Base-by-base conservation (phyloP, 2,329 filamentous ascomycete genomes). In the Fusarium sp. region DNA sequence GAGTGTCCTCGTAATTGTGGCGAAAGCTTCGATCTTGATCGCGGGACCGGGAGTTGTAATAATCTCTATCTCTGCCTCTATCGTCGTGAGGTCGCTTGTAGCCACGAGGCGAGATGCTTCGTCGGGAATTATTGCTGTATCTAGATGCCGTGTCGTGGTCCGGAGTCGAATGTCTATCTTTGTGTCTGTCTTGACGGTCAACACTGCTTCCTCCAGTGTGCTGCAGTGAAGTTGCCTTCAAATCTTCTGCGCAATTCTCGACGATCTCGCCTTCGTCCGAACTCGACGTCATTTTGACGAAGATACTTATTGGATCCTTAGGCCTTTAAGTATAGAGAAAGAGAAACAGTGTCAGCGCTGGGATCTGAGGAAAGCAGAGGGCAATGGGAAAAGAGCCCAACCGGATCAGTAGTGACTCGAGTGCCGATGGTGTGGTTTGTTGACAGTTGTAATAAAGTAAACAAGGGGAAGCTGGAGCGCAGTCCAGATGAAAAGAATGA, bases 101-200 rank as follows among this genome's bases (percentile, higher is more conserved):
- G 63, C 88, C 90, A 73, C 86, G 86, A 63, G 90, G 90, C 48
- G 90, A 91, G 74, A 85, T 83, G 77, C 83, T 86, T 72, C 83
- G 83, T 75, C 84, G 83, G 57, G 79, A 78, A 20, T 79, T 79
- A 70, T 76, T 78, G 75, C 79, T 81, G 72, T 81, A 75, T 76
- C 80, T 83, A 49, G 83, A 80, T 68, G 79, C 78, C 70, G 80
- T 77, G 77, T 83, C 83, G 81, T 82, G 77, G 46, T 87, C 86
- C 74, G 88, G 88, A 69, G 88, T 89, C 77, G 87, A 87, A 75
- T 83, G 78, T 85, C 85, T 87, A 80, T 82, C 85, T 82, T 87
- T 89, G 83, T 83, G 87, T 94, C 94, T 97, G 92, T 92, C 88
- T 87, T 86, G 90, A 89, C 91, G 92, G 93, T 97, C 92, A 97